Percentiles rank a stretch among this genome's conserved stretches.
Conservation (phyloP, 768 basidiomycete species). For the Gyrodon lividus region DNA sequence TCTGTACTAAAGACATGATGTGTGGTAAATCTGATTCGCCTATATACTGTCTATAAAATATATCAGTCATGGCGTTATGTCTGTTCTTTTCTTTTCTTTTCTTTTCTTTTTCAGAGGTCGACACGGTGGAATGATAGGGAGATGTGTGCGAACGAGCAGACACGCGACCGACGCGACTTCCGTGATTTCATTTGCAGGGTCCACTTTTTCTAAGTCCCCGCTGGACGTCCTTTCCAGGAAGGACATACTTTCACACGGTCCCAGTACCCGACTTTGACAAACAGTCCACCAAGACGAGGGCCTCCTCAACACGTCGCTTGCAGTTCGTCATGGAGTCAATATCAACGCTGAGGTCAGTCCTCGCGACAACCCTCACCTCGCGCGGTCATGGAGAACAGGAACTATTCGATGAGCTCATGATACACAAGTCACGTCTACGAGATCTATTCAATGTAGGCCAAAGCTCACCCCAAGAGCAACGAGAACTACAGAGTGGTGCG, state of each 20-base stretch:
- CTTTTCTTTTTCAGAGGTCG: not conserved
- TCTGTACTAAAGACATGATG: constrained; percentile 86
- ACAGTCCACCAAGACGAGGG: not conserved
- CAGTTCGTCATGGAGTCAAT: constrained; percentile 54
- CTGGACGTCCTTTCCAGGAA: constrained; percentile 1
- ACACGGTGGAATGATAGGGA: not conserved
- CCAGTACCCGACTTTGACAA: not conserved
- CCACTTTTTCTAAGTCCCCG: not conserved
- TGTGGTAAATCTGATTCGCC: constrained; percentile 78
- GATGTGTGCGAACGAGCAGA: not conserved
- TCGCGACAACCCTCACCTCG: constrained; percentile 47
- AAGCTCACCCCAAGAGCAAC: constrained; percentile 61
- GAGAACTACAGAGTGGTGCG: constrained; percentile 59
- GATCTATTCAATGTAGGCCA: constrained; percentile 65
- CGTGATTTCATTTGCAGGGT: not conserved
- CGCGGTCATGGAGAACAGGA: constrained; percentile 63
- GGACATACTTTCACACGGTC: constrained; percentile 4
- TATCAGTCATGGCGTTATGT: constrained; percentile 28
- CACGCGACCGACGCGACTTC: not conserved
- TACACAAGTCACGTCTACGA: constrained; percentile 61
- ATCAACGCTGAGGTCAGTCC: constrained; percentile 51
- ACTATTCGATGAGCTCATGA: constrained; percentile 71
- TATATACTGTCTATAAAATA: constrained; percentile 68
- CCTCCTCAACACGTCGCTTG: not conserved
- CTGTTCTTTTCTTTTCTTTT: not conserved